These are phyloP conservation scores for Apiotrichum mycotoxinovorans DNA, from an alignment of 1,284 basidiomycete species.

Conservation along the genomic window DNA sequence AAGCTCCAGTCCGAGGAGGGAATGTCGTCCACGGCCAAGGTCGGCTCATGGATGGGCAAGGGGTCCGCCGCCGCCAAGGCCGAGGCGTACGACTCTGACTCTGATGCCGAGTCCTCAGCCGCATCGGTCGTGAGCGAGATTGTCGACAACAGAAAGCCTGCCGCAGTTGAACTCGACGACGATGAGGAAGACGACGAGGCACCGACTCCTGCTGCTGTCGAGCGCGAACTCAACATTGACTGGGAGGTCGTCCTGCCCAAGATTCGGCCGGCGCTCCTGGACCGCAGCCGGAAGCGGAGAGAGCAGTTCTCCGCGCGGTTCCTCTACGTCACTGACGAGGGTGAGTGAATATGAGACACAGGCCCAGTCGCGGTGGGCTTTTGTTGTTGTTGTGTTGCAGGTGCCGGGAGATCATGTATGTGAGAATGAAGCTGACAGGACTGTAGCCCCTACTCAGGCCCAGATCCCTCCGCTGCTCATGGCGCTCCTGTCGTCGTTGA, in stretches of 20 bases:
- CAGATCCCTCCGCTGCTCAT: conserved; percentile 11
- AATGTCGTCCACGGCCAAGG: conserved; percentile 44
- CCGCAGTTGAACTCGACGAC: conserved; percentile 24
- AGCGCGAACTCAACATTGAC: conserved; percentile 31
- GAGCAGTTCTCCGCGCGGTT: conserved; percentile 34
- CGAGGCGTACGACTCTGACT: conserved; percentile 39
- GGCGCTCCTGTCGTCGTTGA: conserved; percentile 25
- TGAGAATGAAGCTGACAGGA: not conserved
- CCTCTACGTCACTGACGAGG: conserved; percentile 36
- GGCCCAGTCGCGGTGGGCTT: no score
- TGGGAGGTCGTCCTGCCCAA: conserved; percentile 35
- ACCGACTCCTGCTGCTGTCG: not conserved
- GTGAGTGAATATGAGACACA: no score
- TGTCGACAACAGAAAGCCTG: not conserved
- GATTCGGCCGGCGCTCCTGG: conserved; percentile 28
- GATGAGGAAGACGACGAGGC: conserved; percentile 22
- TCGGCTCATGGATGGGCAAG: conserved; percentile 47
- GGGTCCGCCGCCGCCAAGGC: conserved; percentile 15
- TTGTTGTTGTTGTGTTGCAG: not conserved
- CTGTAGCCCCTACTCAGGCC: conserved; percentile 8
- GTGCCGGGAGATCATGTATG: not conserved
- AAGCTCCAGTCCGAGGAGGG: conserved; percentile 42
- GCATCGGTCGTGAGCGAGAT: conserved; percentile 6
- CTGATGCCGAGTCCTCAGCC: conserved; percentile 13
- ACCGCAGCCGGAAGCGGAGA: conserved; percentile 37